Evolutionary conservation across 1,284 basidiomycete species (phyloP), one percentile per base, ranked within the genome.

Genomic region (Ganoderma resinaceum): DNA sequence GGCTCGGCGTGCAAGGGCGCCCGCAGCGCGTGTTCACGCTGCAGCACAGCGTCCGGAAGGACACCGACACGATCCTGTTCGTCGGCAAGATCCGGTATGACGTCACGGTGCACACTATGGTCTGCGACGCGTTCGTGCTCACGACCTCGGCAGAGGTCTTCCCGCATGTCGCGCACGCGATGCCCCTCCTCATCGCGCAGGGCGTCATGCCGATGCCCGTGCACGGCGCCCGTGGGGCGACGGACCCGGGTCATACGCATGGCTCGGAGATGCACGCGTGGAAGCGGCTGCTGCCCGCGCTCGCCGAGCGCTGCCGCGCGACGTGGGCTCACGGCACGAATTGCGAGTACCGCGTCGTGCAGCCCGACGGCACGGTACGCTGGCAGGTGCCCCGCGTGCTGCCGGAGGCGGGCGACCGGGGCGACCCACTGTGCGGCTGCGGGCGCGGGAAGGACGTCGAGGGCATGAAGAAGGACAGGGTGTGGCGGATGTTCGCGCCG

Each of bases 281-380:
- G 87, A 83, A 83, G 63, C 76, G 82, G 63, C 75, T 87, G 11
- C 73, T 89, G 0, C 86, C 86, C 4, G 78, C 79, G 6, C 70
- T 85, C 37, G 81, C 79, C 5, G 87, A 89, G 71, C 83, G 87
- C 16, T 87, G 86, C 69, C 81, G 88, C 4, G 80, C 77, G 0
- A 55, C 55, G n/a, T 89, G 88, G 88, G 72, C 74, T 16, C 88
- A 89, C 73, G 76, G 70, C 12, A 20, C 74, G 9, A 76, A 76
- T 33, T 89, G 88, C 78, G 82, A 83, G 72, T 88, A 88, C 74
- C 20, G 68, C 7, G 37, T 55, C 3, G 68, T 70, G 2, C 78
- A 79, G 3, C 42, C 42, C 20, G 42, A 43, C 42, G 42, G 42
- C 20, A 40, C 6, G 6, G 37, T 37, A 11, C 40, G 40, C 40